Conservation (phyloP, 164 flowering plant species). For the Vitis cinerea region DNA sequence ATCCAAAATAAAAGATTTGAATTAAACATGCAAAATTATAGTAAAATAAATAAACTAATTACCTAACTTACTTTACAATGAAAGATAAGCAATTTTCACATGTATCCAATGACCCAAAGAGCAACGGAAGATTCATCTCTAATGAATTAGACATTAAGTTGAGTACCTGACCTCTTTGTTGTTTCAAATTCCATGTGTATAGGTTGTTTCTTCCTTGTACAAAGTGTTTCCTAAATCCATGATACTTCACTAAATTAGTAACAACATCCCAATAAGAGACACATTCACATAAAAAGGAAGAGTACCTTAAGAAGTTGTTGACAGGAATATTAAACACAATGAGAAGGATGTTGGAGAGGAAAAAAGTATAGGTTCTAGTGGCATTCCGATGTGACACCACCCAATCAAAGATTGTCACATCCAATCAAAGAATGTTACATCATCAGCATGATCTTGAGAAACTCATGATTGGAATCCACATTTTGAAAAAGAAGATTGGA, state of each 20-base stretch:
- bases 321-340: conserved; percentile 39
- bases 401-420: conserved; percentile 36
- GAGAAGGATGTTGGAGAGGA: conserved; percentile 53
- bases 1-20: conserved; percentile 3
- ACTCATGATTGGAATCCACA: conserved; percentile 69
- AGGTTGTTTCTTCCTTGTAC: conserved; percentile 52
- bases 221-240: conserved; percentile 41
- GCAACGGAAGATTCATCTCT: conserved; percentile 78
- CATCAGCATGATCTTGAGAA: conserved; percentile 31
- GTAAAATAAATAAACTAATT: not conserved
- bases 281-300: not conserved
- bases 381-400: conserved; percentile 77
- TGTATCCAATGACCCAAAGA: conserved; percentile 81
- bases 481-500: conserved; percentile 87
- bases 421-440: not conserved
- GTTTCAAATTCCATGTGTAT: conserved; percentile 77
- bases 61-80: conserved; percentile 62
- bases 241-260: not conserved
- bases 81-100: conserved; percentile 86
- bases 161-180: conserved; percentile 69
- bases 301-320: conserved; percentile 49
- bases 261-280: no score
- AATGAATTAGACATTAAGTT: conserved; percentile 78
- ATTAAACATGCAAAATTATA: not conserved
- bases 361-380: conserved; percentile 80